Evolutionary conservation across 1,139 yeast genomes (phyloP).

Genomic region (Hansenula lynferdii): DNA sequence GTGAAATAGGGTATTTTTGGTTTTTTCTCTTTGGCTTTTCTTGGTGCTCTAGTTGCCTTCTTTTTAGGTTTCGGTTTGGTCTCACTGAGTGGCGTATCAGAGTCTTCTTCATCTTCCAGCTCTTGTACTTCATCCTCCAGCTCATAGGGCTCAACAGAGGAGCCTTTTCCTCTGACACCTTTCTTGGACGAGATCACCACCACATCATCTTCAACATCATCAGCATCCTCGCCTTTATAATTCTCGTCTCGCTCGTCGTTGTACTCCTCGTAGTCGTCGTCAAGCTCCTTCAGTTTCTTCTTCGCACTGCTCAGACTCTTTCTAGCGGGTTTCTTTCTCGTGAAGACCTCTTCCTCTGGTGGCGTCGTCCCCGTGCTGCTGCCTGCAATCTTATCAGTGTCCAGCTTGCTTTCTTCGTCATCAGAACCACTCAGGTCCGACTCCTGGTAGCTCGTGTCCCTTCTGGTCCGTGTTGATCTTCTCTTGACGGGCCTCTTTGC

Average conservation of each 20-base stretch:
- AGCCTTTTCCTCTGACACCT: not conserved
- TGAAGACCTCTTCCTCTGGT: not conserved
- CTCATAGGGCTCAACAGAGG: conserved; percentile 19
- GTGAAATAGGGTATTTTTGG: conserved; percentile 66
- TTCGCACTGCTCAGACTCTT: conserved; percentile 10
- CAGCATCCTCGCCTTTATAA: conserved; percentile 12
- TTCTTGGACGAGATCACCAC: conserved; percentile 8
- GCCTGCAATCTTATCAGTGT: not conserved
- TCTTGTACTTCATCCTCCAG: conserved; percentile 14
- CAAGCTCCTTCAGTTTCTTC: conserved; percentile 20
- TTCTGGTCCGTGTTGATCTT: conserved; percentile 1
- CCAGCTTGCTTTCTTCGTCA: conserved; percentile 6
- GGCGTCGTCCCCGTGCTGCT: conserved; percentile 1
- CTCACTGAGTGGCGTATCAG: conserved; percentile 20
- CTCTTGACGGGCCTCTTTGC: not conserved
- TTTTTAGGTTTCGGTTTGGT: conserved; percentile 9
- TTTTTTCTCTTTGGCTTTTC: conserved; percentile 32
- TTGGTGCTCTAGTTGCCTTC: conserved; percentile 14
- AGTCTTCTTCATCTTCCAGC: conserved; percentile 14
- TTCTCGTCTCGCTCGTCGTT: conserved; percentile 25
- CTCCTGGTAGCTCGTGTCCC: conserved; percentile 10
- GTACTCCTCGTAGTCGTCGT: conserved; percentile 29
- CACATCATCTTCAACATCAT: conserved; percentile 19
- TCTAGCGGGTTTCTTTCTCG: conserved; percentile 11
- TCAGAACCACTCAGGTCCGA: conserved; percentile 7